Base-by-base conservation (phyloP, 257 asterid species). In the Nicotiana obtusifolia region DNA sequence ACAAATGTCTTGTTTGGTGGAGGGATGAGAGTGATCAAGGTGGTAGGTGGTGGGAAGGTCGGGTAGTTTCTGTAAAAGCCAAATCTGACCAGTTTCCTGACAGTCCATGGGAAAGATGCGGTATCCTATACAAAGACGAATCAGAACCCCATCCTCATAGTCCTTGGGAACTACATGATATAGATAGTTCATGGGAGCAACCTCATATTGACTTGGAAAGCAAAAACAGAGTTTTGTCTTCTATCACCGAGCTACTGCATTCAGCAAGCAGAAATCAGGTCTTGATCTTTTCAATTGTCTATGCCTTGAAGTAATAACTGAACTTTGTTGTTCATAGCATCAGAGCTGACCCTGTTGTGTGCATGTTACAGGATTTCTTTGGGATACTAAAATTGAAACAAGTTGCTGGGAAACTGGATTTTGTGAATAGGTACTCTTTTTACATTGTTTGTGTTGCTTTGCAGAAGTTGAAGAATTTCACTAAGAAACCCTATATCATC, bases 131-230 rank as follows among this genome's bases (percentile, higher is more conserved):
- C 84, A 68, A 88, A 68, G 77, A 81, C 26, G 95, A 90, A 6
- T 22, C 79, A 35, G 90, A 81, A 8, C 53, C 35, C 56, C 90
- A 77, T 80, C 80, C 10, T 80, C 99, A 95, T 82, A 86, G 96
- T 86, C 98, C 99, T 49, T 95, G 99, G 99, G 99, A 95, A 85
- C 88, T 95, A 81, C 95, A 90, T 19, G 98, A 90, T 86, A 91
- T 90, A 22, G 90, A 86, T 22, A 78, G 22, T 83, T 57, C 22
- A 31, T 89, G 91, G 89, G 97, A 89, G 86, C 93, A 80, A 33
- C 91, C 96, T 30, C 87, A 79, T 82, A 86, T 91, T 77, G 89
- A 89, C 76, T 10, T 84, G 15, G 79, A 84, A 54, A 82, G 82
- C 83, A 90, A 85, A 81, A 87, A 80, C 67, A 86, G 77, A 84